These are phyloP conservation scores for Torulaspora microellipsoides DNA, from an alignment of 805 yeast genomes.

Conservation along the genomic window DNA sequence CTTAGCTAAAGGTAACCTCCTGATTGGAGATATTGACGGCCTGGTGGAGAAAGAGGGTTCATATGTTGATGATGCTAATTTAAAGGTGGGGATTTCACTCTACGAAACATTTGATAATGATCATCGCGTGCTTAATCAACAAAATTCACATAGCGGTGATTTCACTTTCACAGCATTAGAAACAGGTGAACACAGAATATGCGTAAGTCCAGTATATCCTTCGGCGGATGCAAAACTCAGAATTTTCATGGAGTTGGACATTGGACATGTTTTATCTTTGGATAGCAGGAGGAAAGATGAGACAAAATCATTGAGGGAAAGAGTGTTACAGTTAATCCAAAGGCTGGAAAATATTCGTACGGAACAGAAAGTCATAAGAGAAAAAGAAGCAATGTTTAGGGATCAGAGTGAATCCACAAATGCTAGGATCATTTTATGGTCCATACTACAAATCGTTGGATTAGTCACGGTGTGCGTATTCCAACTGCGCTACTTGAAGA, in stretches of 20 bases:
- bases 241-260: constrained; percentile 66
- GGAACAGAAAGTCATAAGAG: constrained; percentile 61
- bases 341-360: constrained; percentile 54
- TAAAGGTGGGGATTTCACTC: constrained; percentile 49
- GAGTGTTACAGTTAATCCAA: constrained; percentile 51
- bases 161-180: constrained; percentile 80
- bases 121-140: constrained; percentile 71
- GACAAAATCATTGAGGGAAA: constrained; percentile 48
- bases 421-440: constrained; percentile 67
- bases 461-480: constrained; percentile 65
- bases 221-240: constrained; percentile 49
- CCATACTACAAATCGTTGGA: constrained; percentile 64
- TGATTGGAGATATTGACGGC: constrained; percentile 73
- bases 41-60: constrained; percentile 50
- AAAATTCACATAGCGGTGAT: constrained; percentile 54
- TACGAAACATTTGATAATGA: constrained; percentile 75
- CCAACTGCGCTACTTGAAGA: constrained; percentile 72
- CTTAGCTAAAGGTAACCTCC: constrained; percentile 68
- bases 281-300: constrained; percentile 59
- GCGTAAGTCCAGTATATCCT: constrained; percentile 55
- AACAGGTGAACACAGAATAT: constrained; percentile 79
- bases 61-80: constrained; percentile 49
- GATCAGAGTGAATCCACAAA: constrained; percentile 75
- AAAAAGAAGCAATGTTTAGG: constrained; percentile 71
- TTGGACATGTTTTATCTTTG: constrained; percentile 59